Base-by-base conservation (phyloP, 2,329 filamentous ascomycete species). In the Ophioceras dolichostomum region DNA sequence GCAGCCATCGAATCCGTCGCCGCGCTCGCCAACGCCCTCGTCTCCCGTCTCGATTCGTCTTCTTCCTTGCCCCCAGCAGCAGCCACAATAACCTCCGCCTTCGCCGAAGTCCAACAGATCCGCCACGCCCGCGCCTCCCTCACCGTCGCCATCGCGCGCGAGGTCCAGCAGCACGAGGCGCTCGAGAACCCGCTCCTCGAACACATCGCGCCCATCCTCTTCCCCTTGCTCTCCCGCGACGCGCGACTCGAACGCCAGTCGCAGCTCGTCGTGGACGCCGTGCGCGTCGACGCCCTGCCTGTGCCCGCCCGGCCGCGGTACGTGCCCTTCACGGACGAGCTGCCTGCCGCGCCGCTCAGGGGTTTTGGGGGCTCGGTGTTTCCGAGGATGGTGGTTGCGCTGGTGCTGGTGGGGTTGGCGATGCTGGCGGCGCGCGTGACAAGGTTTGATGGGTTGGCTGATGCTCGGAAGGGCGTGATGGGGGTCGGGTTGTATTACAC, bases 1-100 rank as follows among this genome's bases (percentile, higher is more conserved):
- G 42, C 43, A 8, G 48, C 47, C n/a, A 45, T 52, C 12, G 49
- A 53, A 28, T 46, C 45, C 1, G 43, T 45, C 2, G 48, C 49
- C 0, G 40, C 42, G 6, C 41, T 53, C 4, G 36, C 42, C 17
- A 51, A 51, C 24, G 20, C 26, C 18, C 41, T 47, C 16, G 30
- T 21, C 5, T 36, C 24, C 13, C 27, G 34, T 13, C 26, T 45
- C 10, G 36, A 37, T 20, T 20, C 22, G 27, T 30, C 31, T 16
- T 27, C 6, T 10, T 18, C 16, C 12, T 3, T 17, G n/a, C n/a
- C 34, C 12, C 18, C 22, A 26, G 8, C 22, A 12, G 22, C 22
- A 26, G 12, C 8, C 7, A 26, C 8, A n/a, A n/a, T n/a, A n/a
- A n/a, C n/a, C n/a, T n/a, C 34, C 5, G n/a, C 27, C 19, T 14